These are phyloP conservation scores for Danielozyma ontarioensis DNA, from an alignment of 805 yeast genomes.

Conservation along the genomic window DNA sequence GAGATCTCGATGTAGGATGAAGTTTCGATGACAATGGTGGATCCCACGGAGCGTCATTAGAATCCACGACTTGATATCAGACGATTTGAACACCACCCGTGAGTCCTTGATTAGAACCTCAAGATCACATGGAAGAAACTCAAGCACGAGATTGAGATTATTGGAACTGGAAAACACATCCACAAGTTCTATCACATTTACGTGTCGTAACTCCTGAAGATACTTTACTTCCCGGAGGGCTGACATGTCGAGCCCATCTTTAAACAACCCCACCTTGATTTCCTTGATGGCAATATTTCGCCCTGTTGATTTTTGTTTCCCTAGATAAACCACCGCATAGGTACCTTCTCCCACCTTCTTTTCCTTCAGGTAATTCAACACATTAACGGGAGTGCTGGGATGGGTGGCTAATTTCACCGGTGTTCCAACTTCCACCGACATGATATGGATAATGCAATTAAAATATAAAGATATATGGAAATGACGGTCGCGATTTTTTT, in stretches of 20 bases:
- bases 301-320: constrained; percentile 51
- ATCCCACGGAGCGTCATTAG: constrained; percentile 92
- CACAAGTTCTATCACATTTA: constrained; percentile 78
- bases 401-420: not conserved
- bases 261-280: constrained; percentile 89
- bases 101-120: constrained; percentile 86
- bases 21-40: constrained; percentile 92
- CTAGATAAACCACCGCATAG: constrained; percentile 92
- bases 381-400: not conserved
- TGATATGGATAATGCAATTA: too few species aligned
- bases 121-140: constrained; percentile 86
- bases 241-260: constrained; percentile 96
- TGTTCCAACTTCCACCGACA: not conserved
- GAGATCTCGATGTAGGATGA: constrained; percentile 85
- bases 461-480: too few species aligned
- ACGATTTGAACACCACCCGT: constrained; percentile 67
- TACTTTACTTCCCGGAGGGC: constrained; percentile 93
- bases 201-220: constrained; percentile 69
- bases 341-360: constrained; percentile 98
- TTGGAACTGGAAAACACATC: constrained; percentile 75
- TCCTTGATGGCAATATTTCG: constrained; percentile 86
- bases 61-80: constrained; percentile 90
- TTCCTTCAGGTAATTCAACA: constrained; percentile 43
- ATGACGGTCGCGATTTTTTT: too few species aligned
- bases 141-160: constrained; percentile 80